A percentile compares a stretch with the other conserved stretches of the same genome.
phyloP scores from a whole-genome alignment of 176 grass and related monocot species.

The Avena sativa region DNA sequence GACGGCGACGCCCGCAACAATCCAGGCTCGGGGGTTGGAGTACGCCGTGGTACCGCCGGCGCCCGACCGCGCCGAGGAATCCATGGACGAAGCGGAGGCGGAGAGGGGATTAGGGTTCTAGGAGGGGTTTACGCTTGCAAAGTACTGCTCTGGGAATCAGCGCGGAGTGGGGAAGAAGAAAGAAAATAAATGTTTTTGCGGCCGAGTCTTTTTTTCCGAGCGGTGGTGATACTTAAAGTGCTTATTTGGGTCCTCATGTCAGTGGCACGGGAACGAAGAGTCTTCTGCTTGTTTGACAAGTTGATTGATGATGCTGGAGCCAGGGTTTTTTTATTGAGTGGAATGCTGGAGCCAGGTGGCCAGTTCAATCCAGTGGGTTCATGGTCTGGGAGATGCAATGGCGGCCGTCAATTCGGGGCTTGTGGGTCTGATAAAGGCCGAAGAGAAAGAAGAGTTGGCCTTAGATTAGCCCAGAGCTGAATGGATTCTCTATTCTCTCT shows the following conservation, averaged over 20 bases:
- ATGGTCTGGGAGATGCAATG: no score
- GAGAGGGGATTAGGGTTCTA: slow-evolving; percentile 63
- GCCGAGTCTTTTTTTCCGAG: background rate
- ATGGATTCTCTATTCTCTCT: no score
- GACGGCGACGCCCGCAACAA: slow-evolving; percentile 76
- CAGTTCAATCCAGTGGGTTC: no score
- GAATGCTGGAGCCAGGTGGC: no score
- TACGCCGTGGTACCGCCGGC: background rate
- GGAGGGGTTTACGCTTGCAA: slow-evolving; percentile 48
- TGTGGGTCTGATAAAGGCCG: no score
- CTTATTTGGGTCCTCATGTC: background rate
- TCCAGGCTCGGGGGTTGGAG: slow-evolving; percentile 58
- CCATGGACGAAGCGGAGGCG: slow-evolving; percentile 45
- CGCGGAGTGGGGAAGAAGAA: slow-evolving; percentile 46
- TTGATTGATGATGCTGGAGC: background rate
- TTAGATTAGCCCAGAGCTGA: no score
- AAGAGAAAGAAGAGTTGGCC: no score
- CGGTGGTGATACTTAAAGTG: background rate
- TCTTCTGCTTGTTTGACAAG: slow-evolving; percentile 42
- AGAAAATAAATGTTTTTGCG: slow-evolving; percentile 39
- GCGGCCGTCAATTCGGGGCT: no score
- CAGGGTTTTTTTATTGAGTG: no score
- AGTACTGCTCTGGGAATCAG: background rate
- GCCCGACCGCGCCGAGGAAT: slow-evolving; percentile 46
- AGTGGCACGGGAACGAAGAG: background rate